A percentile compares a stretch with the other conserved stretches of the same genome.
phyloP scores from a whole-genome alignment of 371 early-diverging fungal genomes.

The Thermomucor indicae-seudaticae region DNA sequence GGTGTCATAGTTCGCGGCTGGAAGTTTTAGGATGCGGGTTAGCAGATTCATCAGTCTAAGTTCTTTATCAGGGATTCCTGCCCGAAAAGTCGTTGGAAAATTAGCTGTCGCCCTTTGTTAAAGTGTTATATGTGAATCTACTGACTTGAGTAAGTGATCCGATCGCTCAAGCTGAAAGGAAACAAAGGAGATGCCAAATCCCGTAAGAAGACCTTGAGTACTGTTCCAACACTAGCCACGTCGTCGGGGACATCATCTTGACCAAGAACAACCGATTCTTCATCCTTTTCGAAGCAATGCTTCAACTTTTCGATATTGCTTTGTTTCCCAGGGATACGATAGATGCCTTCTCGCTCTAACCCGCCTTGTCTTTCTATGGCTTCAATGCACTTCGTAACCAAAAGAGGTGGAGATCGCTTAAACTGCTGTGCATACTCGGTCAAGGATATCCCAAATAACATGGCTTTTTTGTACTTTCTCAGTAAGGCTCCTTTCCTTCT shows the following conservation, averaged over 20 bases:
- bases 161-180: slow-evolving; percentile 53
- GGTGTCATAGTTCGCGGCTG: slow-evolving; percentile 55
- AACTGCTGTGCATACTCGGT: slow-evolving; percentile 44
- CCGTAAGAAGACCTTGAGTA: slow-evolving; percentile 63
- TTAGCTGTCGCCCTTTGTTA: not conserved
- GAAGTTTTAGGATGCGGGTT: slow-evolving; percentile 44
- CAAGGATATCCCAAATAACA: slow-evolving; percentile 60
- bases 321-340: slow-evolving; percentile 63
- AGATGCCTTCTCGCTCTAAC: slow-evolving; percentile 63
- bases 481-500: no score
- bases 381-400: slow-evolving; percentile 54
- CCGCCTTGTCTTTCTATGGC: slow-evolving; percentile 62
- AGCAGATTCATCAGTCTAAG: slow-evolving; percentile 47
- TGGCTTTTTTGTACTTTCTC: no score
- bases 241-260: slow-evolving; percentile 51
- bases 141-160: slow-evolving; percentile 54
- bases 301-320: slow-evolving; percentile 55
- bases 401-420: slow-evolving; percentile 47
- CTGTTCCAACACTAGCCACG: slow-evolving; percentile 51
- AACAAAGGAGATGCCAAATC: slow-evolving; percentile 65
- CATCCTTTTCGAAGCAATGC: slow-evolving; percentile 53
- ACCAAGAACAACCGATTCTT: slow-evolving; percentile 48
- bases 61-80: slow-evolving; percentile 25
- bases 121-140: not conserved
- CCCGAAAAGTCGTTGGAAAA: not conserved